Base-by-base conservation (phyloP, 441 rosid genomes). In the Monsonia emarginata region DNA sequence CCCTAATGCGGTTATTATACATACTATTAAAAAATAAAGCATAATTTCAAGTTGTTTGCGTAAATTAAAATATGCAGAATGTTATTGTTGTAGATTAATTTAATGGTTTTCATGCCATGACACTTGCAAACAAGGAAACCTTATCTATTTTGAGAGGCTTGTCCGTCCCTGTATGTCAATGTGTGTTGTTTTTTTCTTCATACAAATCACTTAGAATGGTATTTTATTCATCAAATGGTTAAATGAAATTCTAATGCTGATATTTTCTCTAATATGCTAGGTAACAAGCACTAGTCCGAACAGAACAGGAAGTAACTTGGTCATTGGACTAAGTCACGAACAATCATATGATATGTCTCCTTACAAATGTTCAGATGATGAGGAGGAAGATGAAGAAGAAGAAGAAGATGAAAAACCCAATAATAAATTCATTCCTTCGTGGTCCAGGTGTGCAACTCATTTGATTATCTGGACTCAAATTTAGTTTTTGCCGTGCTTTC, bases 291-390 rank as follows among this genome's bases (percentile, higher is more conserved):
- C 72, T 66, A 31, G 42, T 28, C 70, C 54, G 25, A 67, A 80
- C 65, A 65, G 76, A 75, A 65, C 58, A n/a, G 70, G 38, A 60
- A 68, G 31, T 50, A 66, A 67, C 50, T 11, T 70, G 10, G 21
- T n/a, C 22, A 66, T 69, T 24, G 9, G 68, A 58, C 63, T 65
- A 67, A 75, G 40, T 21, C 75, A 21, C 70, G 96, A 91, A 65
- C 78, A 68, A 42, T 89, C 99, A 1, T 94, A 91, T 61, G 94
- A 88, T 48, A 88, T 94, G 30, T 94, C 99, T 63, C 99, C 99
- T 31, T 94, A 89, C 76, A 86, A 88, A 82, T 82, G 81, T 78
- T 94, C 96, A 1, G 97, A 91, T 60, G 87, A 91, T 30, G 98
- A 90, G 78, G 87, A 85, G 0, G 95, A 84, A 24, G 94, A 93